These are phyloP conservation scores for Blastomyces parvus DNA, from an alignment of 2,329 filamentous ascomycete genomes.

Conservation along the genomic window DNA sequence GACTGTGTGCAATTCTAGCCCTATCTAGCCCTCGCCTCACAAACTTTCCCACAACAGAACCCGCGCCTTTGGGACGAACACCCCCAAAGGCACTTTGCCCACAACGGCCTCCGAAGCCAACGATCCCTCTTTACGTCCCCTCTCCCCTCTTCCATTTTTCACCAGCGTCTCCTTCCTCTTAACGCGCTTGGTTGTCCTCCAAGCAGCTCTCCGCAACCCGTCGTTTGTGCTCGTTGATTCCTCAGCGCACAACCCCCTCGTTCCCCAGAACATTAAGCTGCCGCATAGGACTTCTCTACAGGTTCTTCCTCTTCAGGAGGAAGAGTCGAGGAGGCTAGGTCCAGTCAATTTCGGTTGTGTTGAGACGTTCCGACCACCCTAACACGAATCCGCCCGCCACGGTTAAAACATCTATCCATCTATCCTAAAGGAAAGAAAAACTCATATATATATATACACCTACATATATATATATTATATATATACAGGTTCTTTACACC, in stretches of 20 bases:
- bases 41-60: neutral
- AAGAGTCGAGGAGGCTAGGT: slow-evolving; percentile 99
- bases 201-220: slow-evolving; percentile 22
- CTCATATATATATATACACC: neutral
- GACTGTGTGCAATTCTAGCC: neutral
- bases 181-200: slow-evolving; percentile 39
- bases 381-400: slow-evolving; percentile 46
- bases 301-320: slow-evolving; percentile 99
- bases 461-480: slow-evolving; percentile 1
- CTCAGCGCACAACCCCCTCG: slow-evolving; percentile 36
- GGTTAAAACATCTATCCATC: slow-evolving; percentile 4
- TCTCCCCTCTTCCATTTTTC: slow-evolving; percentile 23
- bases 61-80: slow-evolving; percentile 30
- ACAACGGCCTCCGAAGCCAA: slow-evolving; percentile 34
- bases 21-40: neutral
- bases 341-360: slow-evolving; percentile 74
- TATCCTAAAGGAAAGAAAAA: neutral
- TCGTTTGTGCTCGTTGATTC: slow-evolving; percentile 32
- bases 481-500: neutral
- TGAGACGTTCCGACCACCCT: slow-evolving; percentile 89
- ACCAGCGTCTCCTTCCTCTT: slow-evolving; percentile 38
- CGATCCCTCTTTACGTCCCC: slow-evolving; percentile 6
- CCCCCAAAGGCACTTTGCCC: slow-evolving; percentile 30
- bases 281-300: slow-evolving; percentile 98
- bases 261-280: slow-evolving; percentile 69